Evolutionary conservation across 179 eudicot genomes (phyloP), one percentile per base, ranked within the genome.

Genomic region (Heliamphora pulchella): DNA sequence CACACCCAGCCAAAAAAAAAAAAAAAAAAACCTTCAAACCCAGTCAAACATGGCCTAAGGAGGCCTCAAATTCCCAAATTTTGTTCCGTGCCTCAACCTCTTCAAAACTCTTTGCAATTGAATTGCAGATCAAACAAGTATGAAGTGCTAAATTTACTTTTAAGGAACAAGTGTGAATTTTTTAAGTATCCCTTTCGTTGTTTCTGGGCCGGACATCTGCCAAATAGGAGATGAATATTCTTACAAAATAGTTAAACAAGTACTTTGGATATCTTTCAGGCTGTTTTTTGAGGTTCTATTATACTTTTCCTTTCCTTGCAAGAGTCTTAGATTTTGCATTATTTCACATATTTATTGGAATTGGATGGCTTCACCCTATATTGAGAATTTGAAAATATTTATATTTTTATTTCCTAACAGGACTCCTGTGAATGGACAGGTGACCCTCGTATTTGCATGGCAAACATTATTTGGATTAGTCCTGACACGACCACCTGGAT

Each of bases 401-500:
- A 2, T 1, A 11, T 39, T 67, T 43, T 55, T 8, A 43, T 17
- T 58, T 72, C 43, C 48, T 8, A 7, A 44, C 43, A 48, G n/a
- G 14, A 14, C 69, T 77, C 10, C 61, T 39, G 9, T 76, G 53
- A 72, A 74, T 84, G 80, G 58, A 71, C 87, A 96, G 99, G 98
- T 75, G 99, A 96, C 83, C 96, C 94, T 20, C 89, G 97, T 81
- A 88, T 96, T 79, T 85, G 89, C 44, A 80, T 86, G 7, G 98
- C 93, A 59, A 90, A 89, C 46, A 88, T 96, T 58, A 82, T 89
- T 53, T 96, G 99, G 99, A 81, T 92, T 61, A 88, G 82, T 83
- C 92, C 98, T 31, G 96, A 92, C 59, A 87, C 97, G 53, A 86
- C 89, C 3, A 86, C 88, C 58, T 90, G 94, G 94, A 90, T 91